Conservation (phyloP, 1,284 basidiomycete genomes). For the Ustilago tritici region DNA sequence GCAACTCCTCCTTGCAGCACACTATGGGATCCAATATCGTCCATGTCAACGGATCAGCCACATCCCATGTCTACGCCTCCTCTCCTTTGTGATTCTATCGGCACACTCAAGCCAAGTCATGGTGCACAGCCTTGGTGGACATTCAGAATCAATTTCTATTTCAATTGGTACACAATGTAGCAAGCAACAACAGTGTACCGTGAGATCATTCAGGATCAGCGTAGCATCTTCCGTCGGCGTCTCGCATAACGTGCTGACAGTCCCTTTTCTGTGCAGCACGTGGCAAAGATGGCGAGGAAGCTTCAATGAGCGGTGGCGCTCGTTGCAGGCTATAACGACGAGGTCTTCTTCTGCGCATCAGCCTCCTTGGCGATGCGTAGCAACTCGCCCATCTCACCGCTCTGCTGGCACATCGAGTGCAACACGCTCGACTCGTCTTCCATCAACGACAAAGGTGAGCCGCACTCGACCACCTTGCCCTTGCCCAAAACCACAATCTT, state of each 20-base stretch:
- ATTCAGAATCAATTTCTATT: background rate
- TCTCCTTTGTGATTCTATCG: constrained; percentile 1
- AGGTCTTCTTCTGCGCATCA: constrained; percentile 25
- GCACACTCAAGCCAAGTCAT: background rate
- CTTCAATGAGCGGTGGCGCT: background rate
- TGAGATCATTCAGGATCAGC: background rate
- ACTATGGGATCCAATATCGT: background rate
- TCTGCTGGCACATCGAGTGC: constrained; percentile 61
- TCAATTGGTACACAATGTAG: background rate
- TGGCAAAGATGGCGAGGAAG: background rate
- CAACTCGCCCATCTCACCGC: constrained; percentile 60
- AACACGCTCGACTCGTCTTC: constrained; percentile 50
- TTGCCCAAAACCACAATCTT: constrained; percentile 74
- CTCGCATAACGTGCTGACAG: background rate
- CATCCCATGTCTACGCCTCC: background rate
- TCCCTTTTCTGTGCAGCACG: background rate
- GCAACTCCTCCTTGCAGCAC: constrained; percentile 7
- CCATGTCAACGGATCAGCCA: background rate
- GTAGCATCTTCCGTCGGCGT: background rate
- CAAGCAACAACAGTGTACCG: background rate
- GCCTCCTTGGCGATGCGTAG: constrained; percentile 45
- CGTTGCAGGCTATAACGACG: background rate
- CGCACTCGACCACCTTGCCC: constrained; percentile 82
- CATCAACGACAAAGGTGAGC: constrained; percentile 77
- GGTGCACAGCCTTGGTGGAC: background rate